A percentile compares a stretch with the other conserved stretches of the same genome.
Conservation (phyloP, 139 green algal species). For the Micractinium conductrix region DNA sequence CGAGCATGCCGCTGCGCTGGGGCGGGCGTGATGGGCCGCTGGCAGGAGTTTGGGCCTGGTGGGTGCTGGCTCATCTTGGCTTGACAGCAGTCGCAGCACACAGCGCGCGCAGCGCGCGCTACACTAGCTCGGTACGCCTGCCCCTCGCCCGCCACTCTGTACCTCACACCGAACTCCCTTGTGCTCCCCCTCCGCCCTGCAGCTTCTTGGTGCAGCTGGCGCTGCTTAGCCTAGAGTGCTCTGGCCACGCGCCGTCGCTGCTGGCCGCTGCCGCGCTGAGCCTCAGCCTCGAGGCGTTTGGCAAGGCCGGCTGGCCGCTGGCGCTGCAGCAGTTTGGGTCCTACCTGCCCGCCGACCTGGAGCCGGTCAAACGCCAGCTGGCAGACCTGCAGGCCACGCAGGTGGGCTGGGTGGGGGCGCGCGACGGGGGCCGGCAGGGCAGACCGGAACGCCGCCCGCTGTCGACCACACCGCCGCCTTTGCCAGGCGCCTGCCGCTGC, state of each 20-base stretch:
- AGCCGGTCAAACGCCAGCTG: slow-evolving; percentile 4
- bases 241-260: slow-evolving; percentile 38
- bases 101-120: neutral
- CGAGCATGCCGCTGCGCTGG: too few species aligned
- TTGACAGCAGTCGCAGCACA: too few species aligned
- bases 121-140: neutral
- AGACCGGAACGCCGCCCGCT: neutral
- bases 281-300: slow-evolving; percentile 51
- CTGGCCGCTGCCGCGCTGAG: slow-evolving; percentile 58
- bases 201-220: slow-evolving; percentile 69
- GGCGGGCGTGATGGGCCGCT: too few species aligned
- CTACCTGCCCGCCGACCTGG: slow-evolving; percentile 55
- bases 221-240: slow-evolving; percentile 57
- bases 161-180: neutral
- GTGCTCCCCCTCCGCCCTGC: neutral
- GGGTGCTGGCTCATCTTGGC: too few species aligned
- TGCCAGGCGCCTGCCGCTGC: neutral
- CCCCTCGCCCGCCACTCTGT: neutral
- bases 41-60: too few species aligned
- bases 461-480: neutral
- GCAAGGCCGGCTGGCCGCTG: slow-evolving; percentile 51
- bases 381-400: slow-evolving; percentile 45
- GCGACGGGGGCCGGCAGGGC: neutral
- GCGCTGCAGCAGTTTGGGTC: slow-evolving; percentile 56
- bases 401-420: neutral